Base-by-base conservation (phyloP, 805 yeast species). In the Myxozyma geophila region DNA sequence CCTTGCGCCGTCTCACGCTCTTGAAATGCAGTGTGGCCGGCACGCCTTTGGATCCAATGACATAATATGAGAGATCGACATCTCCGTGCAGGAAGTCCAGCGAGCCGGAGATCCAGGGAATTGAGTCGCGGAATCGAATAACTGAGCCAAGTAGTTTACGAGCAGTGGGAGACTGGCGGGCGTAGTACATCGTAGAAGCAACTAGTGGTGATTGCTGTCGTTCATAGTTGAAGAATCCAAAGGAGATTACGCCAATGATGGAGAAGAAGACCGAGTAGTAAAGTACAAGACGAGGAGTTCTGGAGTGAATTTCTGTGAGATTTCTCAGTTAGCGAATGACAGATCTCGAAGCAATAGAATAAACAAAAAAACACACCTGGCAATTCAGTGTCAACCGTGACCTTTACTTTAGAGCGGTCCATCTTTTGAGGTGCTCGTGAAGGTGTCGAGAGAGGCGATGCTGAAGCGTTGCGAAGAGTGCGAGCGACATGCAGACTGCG, bases 91-190 rank as follows among this genome's bases (percentile, higher is more conserved):
- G 91, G 36, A 95, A 90, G 70, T 92, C 91, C 67, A 95, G 79
- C 51, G 85, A 84, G 12, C 99, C 99, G 62, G 81, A 78, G 63
- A 93, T 86, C 97, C 97, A 95, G 5, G 99, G 98, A 79, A 87
- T 83, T 41, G 88, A 77, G 35, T 87, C 85, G 36, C 85, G 83
- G 73, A 87, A 91, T 44, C 85, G 85, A 67, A 93, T 89, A 71
- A 89, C 86, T 53, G 83, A 84, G 19, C 98, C 98, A 53, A 93
- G 78, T 1, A 78, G 72, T 28, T 83, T 84, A 59, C 85, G 80
- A 10, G 92, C 92, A 50, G 77, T 66, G 9, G 82, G 80, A 1
- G 93, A 87, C 73, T 97, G 82, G 73, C 99, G 84, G 70, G 93
- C 77, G 67, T 90, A 88, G 75, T 90, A 92, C 74, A 95, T 79